Conservation (phyloP, 73 alveolate species). For the Breviolum minutum region DNA sequence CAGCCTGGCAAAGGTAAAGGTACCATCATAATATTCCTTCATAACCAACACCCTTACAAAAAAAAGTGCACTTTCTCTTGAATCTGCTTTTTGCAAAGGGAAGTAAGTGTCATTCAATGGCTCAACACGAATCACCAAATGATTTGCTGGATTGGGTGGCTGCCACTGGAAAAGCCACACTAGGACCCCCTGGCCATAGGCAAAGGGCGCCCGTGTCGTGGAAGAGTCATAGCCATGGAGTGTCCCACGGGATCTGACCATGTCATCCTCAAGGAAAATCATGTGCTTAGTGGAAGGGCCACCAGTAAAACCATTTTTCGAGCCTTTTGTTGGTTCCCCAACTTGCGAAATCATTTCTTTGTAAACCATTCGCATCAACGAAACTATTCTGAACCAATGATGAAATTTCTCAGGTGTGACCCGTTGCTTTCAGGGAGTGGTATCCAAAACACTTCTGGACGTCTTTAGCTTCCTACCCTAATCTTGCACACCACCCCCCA, state of each 20-base stretch:
- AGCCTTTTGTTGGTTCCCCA: too few relatives aligned
- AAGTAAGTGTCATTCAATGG: not conserved
- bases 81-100: not conserved
- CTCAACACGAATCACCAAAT: not conserved
- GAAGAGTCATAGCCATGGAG: slow-evolving; percentile 48
- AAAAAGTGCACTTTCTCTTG: too few relatives aligned
- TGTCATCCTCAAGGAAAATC: not conserved
- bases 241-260: not conserved
- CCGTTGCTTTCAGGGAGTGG: too few relatives aligned
- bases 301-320: too few relatives aligned
- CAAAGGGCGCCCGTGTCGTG: slow-evolving; percentile 47
- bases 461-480: too few relatives aligned
- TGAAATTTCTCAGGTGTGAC: too few relatives aligned
- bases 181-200: slow-evolving; percentile 15
- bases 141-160: not conserved
- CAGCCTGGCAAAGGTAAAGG: too few relatives aligned
- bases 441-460: too few relatives aligned
- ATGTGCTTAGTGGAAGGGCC: not conserved
- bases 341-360: too few relatives aligned
- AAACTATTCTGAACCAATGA: too few relatives aligned
- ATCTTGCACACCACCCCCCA: too few relatives aligned
- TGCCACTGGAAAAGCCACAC: not conserved
- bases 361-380: too few relatives aligned
- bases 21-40: not conserved
- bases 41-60: not conserved